Conservation (phyloP, 192 early-diverging fungal genomes). For the Chytriomyces hyalinus region DNA sequence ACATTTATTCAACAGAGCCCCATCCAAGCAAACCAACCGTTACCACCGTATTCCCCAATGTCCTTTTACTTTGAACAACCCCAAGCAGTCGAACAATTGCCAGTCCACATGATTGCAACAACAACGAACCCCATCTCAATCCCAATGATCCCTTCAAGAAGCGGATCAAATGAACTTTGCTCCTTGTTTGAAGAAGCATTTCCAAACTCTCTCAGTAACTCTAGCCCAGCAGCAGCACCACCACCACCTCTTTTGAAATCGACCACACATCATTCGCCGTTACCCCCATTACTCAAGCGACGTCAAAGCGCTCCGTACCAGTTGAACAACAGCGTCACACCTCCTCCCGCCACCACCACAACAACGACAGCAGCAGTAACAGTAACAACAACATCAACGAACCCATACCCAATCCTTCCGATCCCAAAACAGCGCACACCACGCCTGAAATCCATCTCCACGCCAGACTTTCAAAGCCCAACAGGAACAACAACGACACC, state of each 20-base stretch:
- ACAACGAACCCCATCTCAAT: neutral
- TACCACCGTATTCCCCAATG: neutral
- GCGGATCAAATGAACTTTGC: neutral
- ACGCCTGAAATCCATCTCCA: neutral
- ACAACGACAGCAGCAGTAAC: no score
- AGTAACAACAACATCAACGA: no score
- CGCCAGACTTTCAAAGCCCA: neutral
- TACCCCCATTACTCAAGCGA: neutral
- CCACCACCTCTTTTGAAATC: neutral
- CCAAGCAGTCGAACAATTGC: neutral
- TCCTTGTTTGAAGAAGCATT: neutral
- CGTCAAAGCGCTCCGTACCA: constrained; percentile 1
- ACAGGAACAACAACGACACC: neutral
- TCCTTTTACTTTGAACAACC: neutral
- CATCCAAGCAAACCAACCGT: neutral
- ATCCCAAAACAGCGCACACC: neutral
- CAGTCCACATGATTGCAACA: neutral
- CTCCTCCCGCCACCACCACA: neutral
- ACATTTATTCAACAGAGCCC: neutral
- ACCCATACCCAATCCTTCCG: neutral
- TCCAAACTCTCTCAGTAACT: neutral
- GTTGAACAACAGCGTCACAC: neutral
- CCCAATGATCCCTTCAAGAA: neutral
- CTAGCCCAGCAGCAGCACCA: neutral
- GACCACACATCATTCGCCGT: neutral